Base-by-base conservation (phyloP, 1,139 yeast species). In the Yamadazyma trypodendri region DNA sequence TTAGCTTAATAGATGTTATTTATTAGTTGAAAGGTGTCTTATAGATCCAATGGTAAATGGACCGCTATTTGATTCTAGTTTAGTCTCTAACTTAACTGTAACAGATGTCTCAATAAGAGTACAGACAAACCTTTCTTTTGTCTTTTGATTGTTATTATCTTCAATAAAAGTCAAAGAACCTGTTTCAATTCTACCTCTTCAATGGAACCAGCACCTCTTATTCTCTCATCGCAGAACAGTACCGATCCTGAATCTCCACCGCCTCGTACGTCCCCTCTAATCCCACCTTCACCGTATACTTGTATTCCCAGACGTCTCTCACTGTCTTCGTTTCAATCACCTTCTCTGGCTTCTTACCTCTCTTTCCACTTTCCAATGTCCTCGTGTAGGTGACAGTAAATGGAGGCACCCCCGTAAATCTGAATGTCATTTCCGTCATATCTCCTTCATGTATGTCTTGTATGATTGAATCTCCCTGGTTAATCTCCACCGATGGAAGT, bases 201-300 rank as follows among this genome's bases (percentile, higher is more conserved):
- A n/a, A n/a, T n/a, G n/a, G n/a, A n/a, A n/a, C n/a, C n/a, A n/a
- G n/a, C 22, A 7, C 22, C 22, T 20, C 22, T 20, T 7, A 7
- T 20, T n/a, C 24, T 15, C 15, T 24, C 9, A 15, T 12, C 5
- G 84, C 85, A 23, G 65, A 68, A 68, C 98, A 92, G 59, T 67
- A 84, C 13, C 84, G 84, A 63, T 92, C 99, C 40, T 79, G 77
- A 10, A 92, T 79, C 52, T 85, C 89, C 30, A 87, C 76, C 7
- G 97, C 97, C 58, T 90, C 96, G 55, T 94, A 92, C 3, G 89
- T 84, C 32, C 99, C 99, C 56, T 90, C 96, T 49, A 87, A 68
- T 49, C 88, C 85, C 1, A 95, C 92, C 53, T 74, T 67, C 4
- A 86, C 82, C 35, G 79, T 72, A 55, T 87, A 80, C 50, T 82